Evolutionary conservation across 139 green algal genomes (phyloP), one percentile per base, ranked within the genome.

Genomic region (Chlorokybus atmophyticus): DNA sequence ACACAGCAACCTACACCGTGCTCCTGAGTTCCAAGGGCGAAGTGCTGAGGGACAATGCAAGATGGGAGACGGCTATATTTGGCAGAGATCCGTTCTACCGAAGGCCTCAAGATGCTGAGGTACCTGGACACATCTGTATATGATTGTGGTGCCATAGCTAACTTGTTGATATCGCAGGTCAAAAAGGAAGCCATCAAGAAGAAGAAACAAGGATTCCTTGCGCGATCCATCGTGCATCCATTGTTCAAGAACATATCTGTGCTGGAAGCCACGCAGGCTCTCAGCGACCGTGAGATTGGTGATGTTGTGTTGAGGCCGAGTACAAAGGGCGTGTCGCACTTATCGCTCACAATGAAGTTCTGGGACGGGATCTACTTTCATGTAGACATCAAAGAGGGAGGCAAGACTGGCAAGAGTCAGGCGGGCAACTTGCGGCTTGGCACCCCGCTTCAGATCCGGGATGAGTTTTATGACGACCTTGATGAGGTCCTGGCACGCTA

Each of bases 381-480:
- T 55, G 21, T 78, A 19, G 66, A 82, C 27, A 62, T 86, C 5
- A 41, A 68, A 38, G 79, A 88, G 61, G 57, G 52, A 2, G 55
- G 52, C 31, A 87, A 28, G 19, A 63, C 48, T 25, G 27, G 31
- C 23, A 7, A 42, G 42, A 28, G 30, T 35, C 40, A 35, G 21
- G 55, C 41, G 39, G 53, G 40, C 29, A 51, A 73, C 42, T 60
- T 81, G 2, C 32, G 50, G 25, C 70, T 88, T 25, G 71, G 67
- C 5, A 62, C 53, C 14, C 82, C 79, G 2, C 74, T 88, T 1
- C 64, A 23, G 3, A 71, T 88, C 26, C 30, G 65, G 30, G 29
- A 71, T 3, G 64, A 80, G 68, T 58, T 39, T 25, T 91, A 73
- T 59, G 83, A 91, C 14, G 83, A 91, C 41, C 59, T 91, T 32